Evolutionary conservation across 768 basidiomycete genomes (phyloP), one percentile per base, ranked within the genome.

Genomic region (Crepidotus variabilis): DNA sequence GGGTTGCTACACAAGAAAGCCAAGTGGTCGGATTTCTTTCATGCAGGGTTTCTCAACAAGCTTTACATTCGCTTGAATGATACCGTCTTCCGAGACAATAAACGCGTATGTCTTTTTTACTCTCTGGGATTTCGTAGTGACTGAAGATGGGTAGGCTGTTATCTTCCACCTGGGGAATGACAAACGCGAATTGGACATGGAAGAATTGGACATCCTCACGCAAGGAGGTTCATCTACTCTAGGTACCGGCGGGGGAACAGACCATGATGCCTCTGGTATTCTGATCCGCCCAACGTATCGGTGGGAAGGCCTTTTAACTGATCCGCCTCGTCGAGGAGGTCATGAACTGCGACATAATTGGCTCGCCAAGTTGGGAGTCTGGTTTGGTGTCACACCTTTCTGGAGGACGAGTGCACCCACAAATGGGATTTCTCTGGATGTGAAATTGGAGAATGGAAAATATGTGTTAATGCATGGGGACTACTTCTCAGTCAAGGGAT

Each of bases 31-130:
- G 78, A 83, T 53, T 80, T 81, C 52, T 79, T 88, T 60, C 78
- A 87, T 61, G 68, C 80, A 6, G 87, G 87, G 10, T 78, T 90
- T 56, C 65, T 91, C 61, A 90, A 90, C 71, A 86, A 85, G 64
- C 64, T 91, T 18, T 91, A 90, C 64, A 69, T 85, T 13, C 79
- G 86, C 11, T 70, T 92, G 65, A 87, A 90, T 63, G 85, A 90
- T 55, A 78, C 81, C 8, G 81, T 80, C 5, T 90, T 84, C 64
- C 72, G 66, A 53, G 77, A 78, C 53, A 81, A 82, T 4, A 72
- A 72, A 35, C 68, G 74, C 67, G 86, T 87, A 63, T 63, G 79
- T 67, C 2, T 32, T 14, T 14, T 13, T 21, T 1, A 28, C 2
- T 51, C 4, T 20, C 33, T 52, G 16, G n/a, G n/a, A 13, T 54